These are phyloP conservation scores for Pyrus hybrid DNA, from an alignment of 331 rosid genomes.

Conservation along the genomic window DNA sequence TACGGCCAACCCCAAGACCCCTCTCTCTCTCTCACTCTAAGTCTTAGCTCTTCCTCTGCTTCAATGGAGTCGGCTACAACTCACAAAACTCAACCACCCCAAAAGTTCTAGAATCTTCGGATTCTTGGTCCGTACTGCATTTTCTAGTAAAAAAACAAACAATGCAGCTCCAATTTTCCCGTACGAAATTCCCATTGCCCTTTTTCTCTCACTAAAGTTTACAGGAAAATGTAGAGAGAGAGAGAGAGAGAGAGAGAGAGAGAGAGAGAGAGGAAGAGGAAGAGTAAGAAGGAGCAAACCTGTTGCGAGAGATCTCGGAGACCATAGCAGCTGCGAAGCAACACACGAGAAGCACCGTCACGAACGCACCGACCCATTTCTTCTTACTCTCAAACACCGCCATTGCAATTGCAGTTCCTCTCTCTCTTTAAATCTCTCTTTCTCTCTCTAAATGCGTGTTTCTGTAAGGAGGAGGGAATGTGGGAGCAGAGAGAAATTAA, in stretches of 20 bases:
- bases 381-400: conserved; percentile 24
- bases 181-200: not conserved
- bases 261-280: not conserved
- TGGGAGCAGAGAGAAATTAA: conserved; percentile 9
- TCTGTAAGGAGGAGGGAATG: not conserved
- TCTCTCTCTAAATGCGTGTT: not conserved
- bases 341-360: conserved; percentile 32
- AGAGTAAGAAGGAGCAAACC: not conserved
- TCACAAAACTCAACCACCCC: not conserved
- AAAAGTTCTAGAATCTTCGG: not conserved
- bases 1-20: not conserved
- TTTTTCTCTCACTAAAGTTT: not conserved
- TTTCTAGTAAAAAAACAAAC: not conserved
- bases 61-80: not conserved
- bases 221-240: not conserved
- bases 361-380: conserved; percentile 22
- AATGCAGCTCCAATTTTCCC: not conserved
- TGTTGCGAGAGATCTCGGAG: not conserved
- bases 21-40: not conserved
- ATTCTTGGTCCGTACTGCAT: not conserved
- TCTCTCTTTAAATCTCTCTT: not conserved
- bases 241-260: not conserved
- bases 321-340: conserved; percentile 29
- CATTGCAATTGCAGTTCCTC: conserved; percentile 32
- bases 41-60: not conserved